Conservation (phyloP, 2,329 filamentous ascomycete species). For the Aspergillus ochraceoroseus region DNA sequence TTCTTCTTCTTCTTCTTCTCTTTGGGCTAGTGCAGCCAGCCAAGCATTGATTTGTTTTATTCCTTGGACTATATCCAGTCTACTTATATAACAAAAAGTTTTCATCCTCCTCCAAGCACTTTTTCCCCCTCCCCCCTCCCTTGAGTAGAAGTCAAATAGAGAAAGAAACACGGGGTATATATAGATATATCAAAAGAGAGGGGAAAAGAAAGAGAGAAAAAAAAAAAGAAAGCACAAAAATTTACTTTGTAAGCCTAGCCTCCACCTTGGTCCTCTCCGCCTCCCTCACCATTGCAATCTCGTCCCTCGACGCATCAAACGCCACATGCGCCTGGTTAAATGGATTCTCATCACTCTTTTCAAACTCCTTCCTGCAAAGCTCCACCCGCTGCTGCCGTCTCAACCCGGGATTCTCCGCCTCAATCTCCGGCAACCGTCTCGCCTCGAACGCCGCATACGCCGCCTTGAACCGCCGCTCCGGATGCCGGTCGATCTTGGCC, state of each 20-base stretch:
- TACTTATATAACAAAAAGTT: constrained; percentile 3
- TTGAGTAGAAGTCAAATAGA: too few species aligned
- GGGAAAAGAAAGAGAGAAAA: constrained; percentile 7
- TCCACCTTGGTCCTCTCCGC: constrained; percentile 71
- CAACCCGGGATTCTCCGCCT: constrained; percentile 73
- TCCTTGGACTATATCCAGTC: neutral
- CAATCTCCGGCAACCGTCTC: constrained; percentile 75
- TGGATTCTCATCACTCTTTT: constrained; percentile 90
- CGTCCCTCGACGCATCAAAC: constrained; percentile 75
- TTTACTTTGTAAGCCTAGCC: constrained; percentile 51
- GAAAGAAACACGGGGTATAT: constrained; percentile 10
- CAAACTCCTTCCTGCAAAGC: constrained; percentile 83
- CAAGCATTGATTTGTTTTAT: too few species aligned
- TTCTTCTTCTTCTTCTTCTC: constrained; percentile 1
- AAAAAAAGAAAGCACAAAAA: constrained; percentile 2
- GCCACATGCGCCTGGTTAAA: constrained; percentile 76
- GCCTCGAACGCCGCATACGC: constrained; percentile 81
- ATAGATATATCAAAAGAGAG: too few species aligned
- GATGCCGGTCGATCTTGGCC: constrained; percentile 77
- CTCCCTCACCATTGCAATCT: constrained; percentile 62
- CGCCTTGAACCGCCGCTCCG: constrained; percentile 80
- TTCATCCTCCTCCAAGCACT: too few species aligned
- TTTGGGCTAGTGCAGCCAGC: neutral
- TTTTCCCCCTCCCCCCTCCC: neutral
- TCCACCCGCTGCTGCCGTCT: constrained; percentile 79